Evolutionary conservation across 2,329 filamentous ascomycete species (phyloP), one percentile per base, ranked within the genome.

Genomic region (Fusarium nurragi): DNA sequence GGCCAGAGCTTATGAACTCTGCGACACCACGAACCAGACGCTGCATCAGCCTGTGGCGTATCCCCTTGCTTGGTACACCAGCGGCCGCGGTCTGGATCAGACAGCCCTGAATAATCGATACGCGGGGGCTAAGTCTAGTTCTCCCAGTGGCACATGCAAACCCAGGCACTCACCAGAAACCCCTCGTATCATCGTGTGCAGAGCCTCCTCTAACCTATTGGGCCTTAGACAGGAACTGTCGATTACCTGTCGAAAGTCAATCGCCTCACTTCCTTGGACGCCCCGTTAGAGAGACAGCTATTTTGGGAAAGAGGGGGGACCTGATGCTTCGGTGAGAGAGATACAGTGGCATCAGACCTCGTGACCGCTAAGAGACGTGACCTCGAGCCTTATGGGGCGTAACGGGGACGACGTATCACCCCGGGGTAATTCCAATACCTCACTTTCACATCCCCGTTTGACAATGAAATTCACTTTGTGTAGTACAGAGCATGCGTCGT

Each of bases 191-290:
- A 22, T 19, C 28, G 41, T 55, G 51, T 65, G 37, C 41, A 62
- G 62, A 62, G 62, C 56, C 56, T 48, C 56, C 50, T 64, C 62
- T 65, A 65, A 63, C 57, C 61, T 41, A 19, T 61, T 65, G 62
- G 5, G 56, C 50, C 22, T 52, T 65, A 66, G 62, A 53, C 51
- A 46, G 39, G 50, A 57, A 51, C 36, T n/a, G 23, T 39, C 47
- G 23, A 25, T 49, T 11, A 53, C 62, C 62, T 43, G 39, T 48
- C 38, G 48, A 26, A 50, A 39, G 26, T 18, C 11, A 38, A 21
- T 50, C 55, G 56, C 56, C 61, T 65, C 56, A 57, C 43, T 65
- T 62, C 30, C 32, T 26, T 51, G 22, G 16, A 51, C 62, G 62
- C 62, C 62, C 56, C 36, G 34, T 21, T 41, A 51, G 41, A 50